phyloP scores from a whole-genome alignment of 345 rosid genomes.

The Durio zibethinus region DNA sequence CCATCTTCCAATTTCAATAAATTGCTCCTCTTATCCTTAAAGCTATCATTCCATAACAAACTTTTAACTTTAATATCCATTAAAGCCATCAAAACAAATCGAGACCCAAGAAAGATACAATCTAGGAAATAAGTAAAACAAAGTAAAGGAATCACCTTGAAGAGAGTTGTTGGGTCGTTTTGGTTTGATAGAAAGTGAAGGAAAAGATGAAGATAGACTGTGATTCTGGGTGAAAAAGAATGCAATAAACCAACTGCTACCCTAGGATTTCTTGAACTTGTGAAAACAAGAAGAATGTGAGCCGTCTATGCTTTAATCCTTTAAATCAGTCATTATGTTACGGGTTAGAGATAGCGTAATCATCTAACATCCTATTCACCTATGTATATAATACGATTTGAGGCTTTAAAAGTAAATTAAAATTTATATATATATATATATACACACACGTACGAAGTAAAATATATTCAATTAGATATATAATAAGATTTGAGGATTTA shows the following conservation, averaged over 20 bases:
- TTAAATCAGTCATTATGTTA: too few species aligned
- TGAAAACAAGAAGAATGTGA: conserved; percentile 32
- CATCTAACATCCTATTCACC: too few species aligned
- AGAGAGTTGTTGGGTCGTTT: conserved; percentile 36
- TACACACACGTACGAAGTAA: too few species aligned
- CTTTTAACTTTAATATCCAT: not conserved
- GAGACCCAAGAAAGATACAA: conserved; percentile 11
- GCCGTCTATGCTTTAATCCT: too few species aligned
- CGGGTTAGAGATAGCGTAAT: too few species aligned
- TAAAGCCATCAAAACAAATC: not conserved
- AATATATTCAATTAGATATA: too few species aligned
- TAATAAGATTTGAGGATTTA: too few species aligned
- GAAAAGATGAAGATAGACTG: conserved; percentile 22
- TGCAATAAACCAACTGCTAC: conserved; percentile 22
- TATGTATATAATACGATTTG: too few species aligned
- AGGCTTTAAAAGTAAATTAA: too few species aligned
- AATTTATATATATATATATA: too few species aligned
- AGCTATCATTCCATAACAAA: not conserved
- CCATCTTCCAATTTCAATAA: not conserved
- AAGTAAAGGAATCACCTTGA: conserved; percentile 42
- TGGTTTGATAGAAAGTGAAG: conserved; percentile 36
- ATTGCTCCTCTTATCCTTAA: not conserved
- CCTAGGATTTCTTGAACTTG: conserved; percentile 24
- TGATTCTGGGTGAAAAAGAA: conserved; percentile 39
- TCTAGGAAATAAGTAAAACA: conserved; percentile 2